These are phyloP conservation scores for Pythium vanterpoolii DNA, from an alignment of 352 stramenopile genomes.

Conservation along the genomic window DNA sequence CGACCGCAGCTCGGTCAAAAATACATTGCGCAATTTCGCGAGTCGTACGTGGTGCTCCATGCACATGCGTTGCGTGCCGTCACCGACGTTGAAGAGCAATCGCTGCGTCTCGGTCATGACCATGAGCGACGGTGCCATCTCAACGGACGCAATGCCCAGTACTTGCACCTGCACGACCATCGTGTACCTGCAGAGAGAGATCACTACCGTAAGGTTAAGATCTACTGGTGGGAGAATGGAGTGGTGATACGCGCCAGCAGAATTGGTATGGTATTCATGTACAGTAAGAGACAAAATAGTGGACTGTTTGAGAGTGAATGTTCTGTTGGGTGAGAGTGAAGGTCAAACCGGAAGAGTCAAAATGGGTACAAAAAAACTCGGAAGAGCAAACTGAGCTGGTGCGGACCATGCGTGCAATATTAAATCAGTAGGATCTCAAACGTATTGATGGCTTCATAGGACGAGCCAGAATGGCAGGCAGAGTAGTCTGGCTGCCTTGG, in stretches of 20 bases:
- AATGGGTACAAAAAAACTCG: neutral
- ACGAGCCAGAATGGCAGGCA: no score
- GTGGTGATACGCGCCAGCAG: neutral
- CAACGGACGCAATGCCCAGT: conserved; percentile 64
- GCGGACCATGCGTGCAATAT: conserved; percentile 13
- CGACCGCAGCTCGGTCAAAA: conserved; percentile 78
- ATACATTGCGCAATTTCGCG: conserved; percentile 77
- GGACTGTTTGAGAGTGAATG: neutral
- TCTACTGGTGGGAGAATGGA: neutral
- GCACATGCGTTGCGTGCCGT: conserved; percentile 87
- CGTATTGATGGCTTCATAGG: no score
- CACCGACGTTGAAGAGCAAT: conserved; percentile 89
- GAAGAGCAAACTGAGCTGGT: conserved; percentile 11
- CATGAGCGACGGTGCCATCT: conserved; percentile 73
- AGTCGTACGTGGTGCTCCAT: conserved; percentile 91
- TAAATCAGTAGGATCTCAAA: conserved; percentile 16
- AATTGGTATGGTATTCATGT: neutral
- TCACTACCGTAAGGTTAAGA: neutral
- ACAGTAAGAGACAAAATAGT: neutral
- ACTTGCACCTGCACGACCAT: conserved; percentile 83
- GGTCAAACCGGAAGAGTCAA: neutral
- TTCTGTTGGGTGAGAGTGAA: neutral
- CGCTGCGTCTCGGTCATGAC: conserved; percentile 56
- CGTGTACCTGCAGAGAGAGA: neutral
- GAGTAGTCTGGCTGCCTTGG: conserved; percentile 1